Percentiles rank a stretch among this genome's conserved stretches.
phyloP scores from a whole-genome alignment of 257 asterid genomes.

The Ballota nigra region DNA sequence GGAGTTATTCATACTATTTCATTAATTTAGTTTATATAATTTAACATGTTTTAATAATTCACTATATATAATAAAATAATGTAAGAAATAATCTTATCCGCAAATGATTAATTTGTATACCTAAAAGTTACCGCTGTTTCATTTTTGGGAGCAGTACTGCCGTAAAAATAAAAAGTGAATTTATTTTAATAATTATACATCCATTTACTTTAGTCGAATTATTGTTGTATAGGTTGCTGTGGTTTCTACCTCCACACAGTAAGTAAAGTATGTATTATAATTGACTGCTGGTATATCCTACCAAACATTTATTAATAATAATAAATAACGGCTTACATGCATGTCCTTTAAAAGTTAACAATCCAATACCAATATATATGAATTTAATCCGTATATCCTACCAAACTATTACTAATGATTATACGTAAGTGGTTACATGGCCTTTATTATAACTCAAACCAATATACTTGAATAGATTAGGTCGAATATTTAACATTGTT shows the following conservation, averaged over 20 bases:
- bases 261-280: not conserved
- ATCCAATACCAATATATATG: not conserved
- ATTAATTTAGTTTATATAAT: no score
- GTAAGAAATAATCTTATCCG: no score
- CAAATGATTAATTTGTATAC: no score
- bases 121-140: no score
- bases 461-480: not conserved
- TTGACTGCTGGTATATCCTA: not conserved
- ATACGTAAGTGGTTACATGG: not conserved
- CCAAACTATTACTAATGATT: not conserved
- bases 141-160: no score
- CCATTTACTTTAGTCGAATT: constrained; percentile 4
- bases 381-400: not conserved
- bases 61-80: no score
- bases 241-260: not conserved
- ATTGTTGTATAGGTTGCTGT: not conserved
- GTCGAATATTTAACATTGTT: not conserved
- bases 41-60: no score
- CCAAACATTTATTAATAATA: not conserved
- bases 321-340: not conserved
- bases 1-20: no score
- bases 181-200: no score
- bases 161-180: no score
- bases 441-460: not conserved
- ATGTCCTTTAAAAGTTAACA: no score